These are phyloP conservation scores for Pythium dissotocum DNA, from an alignment of 352 stramenopile species.

Conservation along the genomic window DNA sequence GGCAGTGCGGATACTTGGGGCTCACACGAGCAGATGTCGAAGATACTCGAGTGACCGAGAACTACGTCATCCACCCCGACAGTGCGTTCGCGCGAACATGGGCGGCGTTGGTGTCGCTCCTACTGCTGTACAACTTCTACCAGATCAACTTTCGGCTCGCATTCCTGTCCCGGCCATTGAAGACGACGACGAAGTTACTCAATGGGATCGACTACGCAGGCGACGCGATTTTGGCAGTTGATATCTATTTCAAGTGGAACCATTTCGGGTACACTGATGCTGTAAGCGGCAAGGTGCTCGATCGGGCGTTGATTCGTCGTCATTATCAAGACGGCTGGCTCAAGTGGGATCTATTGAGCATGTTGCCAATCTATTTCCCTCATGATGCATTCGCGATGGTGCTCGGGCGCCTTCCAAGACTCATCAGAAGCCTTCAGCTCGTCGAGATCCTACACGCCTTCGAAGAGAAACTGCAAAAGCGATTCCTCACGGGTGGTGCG, in stretches of 20 bases:
- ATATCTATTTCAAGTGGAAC: conserved; percentile 22
- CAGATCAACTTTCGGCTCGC: conserved; percentile 28
- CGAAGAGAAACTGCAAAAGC: conserved; percentile 20
- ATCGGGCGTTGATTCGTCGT: conserved; percentile 12
- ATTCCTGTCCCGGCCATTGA: conserved; percentile 13
- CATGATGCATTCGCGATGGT: conserved; percentile 2
- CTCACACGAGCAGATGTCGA: neutral
- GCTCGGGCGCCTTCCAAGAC: conserved; percentile 20
- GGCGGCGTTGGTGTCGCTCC: conserved; percentile 38
- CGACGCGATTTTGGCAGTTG: conserved; percentile 14
- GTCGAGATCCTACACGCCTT: conserved; percentile 11
- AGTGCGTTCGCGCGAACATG: conserved; percentile 20
- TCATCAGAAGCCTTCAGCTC: conserved; percentile 22
- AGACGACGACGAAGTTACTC: neutral
- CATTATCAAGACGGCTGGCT: conserved; percentile 20
- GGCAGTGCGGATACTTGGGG: neutral
- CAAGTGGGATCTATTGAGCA: conserved; percentile 17
- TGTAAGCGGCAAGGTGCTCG: conserved; percentile 20
- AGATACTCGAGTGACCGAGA: conserved; percentile 9
- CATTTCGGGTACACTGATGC: conserved; percentile 18
- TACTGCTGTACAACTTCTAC: conserved; percentile 40
- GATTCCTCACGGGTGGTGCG: conserved; percentile 16
- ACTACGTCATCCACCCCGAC: conserved; percentile 4
- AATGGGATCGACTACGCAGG: conserved; percentile 17
- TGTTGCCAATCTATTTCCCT: conserved; percentile 23